Percentiles rank a stretch among this genome's conserved stretches.
phyloP scores from a whole-genome alignment of 2,329 filamentous ascomycete genomes.

The Penicillium frequentans region DNA sequence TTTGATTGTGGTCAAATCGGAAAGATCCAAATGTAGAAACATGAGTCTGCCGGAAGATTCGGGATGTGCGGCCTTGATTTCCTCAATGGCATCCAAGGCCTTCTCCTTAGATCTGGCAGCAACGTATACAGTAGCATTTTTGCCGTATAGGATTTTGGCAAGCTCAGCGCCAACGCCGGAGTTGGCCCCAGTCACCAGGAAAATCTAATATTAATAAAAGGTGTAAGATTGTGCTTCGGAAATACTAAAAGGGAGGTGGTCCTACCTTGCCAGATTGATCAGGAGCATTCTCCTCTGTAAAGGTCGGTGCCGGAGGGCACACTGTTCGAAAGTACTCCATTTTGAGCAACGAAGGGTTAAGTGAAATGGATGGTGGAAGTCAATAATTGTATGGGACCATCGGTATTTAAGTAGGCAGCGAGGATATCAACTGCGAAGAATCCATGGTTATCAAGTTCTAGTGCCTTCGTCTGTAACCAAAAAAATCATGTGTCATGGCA shows the following conservation, averaged over 20 bases:
- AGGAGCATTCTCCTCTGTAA: constrained; percentile 23
- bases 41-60: constrained; percentile 3
- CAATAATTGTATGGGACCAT: neutral
- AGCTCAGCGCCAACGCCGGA: constrained; percentile 27
- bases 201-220: constrained; percentile 8
- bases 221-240: neutral
- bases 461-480: neutral
- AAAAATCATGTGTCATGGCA: neutral
- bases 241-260: neutral
- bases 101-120: constrained; percentile 29
- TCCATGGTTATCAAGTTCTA: neutral
- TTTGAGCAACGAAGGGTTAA: neutral
- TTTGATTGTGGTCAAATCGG: constrained; percentile 46
- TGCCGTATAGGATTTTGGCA: constrained; percentile 21
- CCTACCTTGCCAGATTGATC: constrained; percentile 19
- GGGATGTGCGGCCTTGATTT: constrained; percentile 19
- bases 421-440: neutral
- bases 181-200: constrained; percentile 28
- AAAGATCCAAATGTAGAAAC: constrained; percentile 43
- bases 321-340: neutral
- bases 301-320: constrained; percentile 13
- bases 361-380: neutral
- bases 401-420: neutral
- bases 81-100: constrained; percentile 32
- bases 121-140: constrained; percentile 25